Conservation (phyloP, 257 asterid genomes). For the Gentiana macrophylla region DNA sequence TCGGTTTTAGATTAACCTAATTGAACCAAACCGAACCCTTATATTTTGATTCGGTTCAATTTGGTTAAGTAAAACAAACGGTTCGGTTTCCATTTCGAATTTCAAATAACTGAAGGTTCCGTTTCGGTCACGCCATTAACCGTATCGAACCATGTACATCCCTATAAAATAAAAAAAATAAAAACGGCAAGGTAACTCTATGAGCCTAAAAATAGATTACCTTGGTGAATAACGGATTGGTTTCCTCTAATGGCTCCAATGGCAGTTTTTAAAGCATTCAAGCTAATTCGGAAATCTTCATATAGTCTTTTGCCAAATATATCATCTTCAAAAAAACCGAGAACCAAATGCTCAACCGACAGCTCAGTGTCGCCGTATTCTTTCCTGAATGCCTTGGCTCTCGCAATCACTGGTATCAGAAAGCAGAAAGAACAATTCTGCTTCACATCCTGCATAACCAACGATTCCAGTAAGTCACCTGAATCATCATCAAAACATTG, state of each 20-base stretch:
- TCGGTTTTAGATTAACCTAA: no score
- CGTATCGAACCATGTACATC: no score
- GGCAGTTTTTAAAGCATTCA: constrained; percentile 55
- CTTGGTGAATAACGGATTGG: constrained; percentile 91
- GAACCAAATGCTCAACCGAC: constrained; percentile 93
- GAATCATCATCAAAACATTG: constrained; percentile 86
- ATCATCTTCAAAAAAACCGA: constrained; percentile 60
- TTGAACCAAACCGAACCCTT: no score
- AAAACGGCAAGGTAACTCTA: no score
- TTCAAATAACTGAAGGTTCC: no score
- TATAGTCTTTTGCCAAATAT: constrained; percentile 73
- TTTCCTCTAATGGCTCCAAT: constrained; percentile 76
- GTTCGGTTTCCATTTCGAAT: no score
- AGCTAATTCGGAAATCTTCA: constrained; percentile 58
- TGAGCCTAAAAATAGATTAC: constrained; percentile 14
- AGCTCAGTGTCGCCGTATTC: constrained; percentile 80
- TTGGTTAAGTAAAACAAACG: no score
- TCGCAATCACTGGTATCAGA: constrained; percentile 1
- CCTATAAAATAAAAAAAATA: no score
- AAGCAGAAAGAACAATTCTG: no score
- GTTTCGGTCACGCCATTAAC: no score
- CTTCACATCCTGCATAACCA: no score
- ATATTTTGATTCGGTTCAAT: no score
- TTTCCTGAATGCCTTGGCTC: constrained; percentile 81
- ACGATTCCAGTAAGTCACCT: not conserved